Evolutionary conservation across 768 basidiomycete genomes (phyloP), one percentile per base, ranked within the genome.

Genomic region (Sporobolomyces roseus): DNA sequence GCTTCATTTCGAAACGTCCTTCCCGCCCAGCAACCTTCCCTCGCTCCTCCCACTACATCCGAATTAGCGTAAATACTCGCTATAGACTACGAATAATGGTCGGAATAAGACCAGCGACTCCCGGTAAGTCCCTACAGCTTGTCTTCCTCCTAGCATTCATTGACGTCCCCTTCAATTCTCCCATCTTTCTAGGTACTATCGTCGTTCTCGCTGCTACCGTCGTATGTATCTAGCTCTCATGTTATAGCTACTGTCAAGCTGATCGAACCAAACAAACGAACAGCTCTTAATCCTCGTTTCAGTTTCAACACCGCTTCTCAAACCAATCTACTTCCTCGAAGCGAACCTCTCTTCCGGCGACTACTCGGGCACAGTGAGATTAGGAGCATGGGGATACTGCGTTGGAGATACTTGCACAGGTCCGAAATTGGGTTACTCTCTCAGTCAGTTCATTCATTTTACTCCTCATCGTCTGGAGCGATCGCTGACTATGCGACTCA

Each of bases 381-480:
- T 99, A 75, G 94, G 94, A 13, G 90, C 90, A 0, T 80, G 96
- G 59, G 94, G 94, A 0, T 98, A 91, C 76, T 99, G 94, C 77
- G 58, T 87, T 10, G 67, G 51, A 25, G 85, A 83, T 10, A 88
- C 82, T 7, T 98, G 94, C 80, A 88, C 89, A 16, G 86, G 81
- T 32, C 86, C 91, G 0, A 83, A 85, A 3, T 84, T 98, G 27
- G 94, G 94, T 50, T 98, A 97, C 78, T 78, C 90, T 73, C 85
- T 97, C 62, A 83, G 93, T 93, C 77, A 79, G 88, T 81, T 21
- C 17, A 58, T 23, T 25, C 27, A 13, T 32, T n/a, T n/a, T n/a
- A n/a, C n/a, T n/a, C n/a, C n/a, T n/a, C n/a, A n/a, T n/a, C n/a
- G n/a, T n/a, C n/a, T n/a, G n/a, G n/a, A n/a, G n/a, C n/a, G n/a